phyloP scores from a whole-genome alignment of 148 eudicot genomes.

The Bassia scoparia region DNA sequence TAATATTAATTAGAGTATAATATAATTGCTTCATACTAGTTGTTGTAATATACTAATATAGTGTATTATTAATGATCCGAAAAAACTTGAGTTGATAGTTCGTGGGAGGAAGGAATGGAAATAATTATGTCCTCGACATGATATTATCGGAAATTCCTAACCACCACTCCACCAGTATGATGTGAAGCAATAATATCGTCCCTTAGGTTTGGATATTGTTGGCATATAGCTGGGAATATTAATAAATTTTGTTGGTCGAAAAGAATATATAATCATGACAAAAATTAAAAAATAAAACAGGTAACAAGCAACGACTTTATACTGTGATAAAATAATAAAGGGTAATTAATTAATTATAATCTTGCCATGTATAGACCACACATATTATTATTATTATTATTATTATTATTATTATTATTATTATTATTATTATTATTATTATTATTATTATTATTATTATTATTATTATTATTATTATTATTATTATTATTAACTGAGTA shows the following conservation, averaged over 20 bases:
- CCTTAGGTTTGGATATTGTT: constrained; percentile 2
- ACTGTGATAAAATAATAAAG: too few relatives aligned
- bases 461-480: too few relatives aligned
- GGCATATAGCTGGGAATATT: constrained; percentile 6
- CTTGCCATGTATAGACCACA: constrained; percentile 2
- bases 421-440: too few relatives aligned
- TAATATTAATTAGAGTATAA: too few relatives aligned
- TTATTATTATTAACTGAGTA: too few relatives aligned
- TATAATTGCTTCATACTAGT: neutral
- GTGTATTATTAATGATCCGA: neutral
- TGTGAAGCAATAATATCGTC: neutral
- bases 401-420: too few relatives aligned
- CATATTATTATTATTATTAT: neutral
- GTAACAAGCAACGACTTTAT: too few relatives aligned
- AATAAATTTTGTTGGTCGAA: neutral
- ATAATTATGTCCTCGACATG: neutral
- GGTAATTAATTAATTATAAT: neutral
- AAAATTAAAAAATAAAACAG: neutral
- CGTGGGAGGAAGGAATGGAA: neutral
- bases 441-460: too few relatives aligned
- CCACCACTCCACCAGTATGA: neutral
- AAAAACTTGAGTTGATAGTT: constrained; percentile 8
- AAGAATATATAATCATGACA: neutral
- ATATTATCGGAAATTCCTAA: neutral
- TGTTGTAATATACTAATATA: too few relatives aligned